These are phyloP conservation scores for Schrenkiella parvula DNA, from an alignment of 345 rosid species.

Conservation along the genomic window DNA sequence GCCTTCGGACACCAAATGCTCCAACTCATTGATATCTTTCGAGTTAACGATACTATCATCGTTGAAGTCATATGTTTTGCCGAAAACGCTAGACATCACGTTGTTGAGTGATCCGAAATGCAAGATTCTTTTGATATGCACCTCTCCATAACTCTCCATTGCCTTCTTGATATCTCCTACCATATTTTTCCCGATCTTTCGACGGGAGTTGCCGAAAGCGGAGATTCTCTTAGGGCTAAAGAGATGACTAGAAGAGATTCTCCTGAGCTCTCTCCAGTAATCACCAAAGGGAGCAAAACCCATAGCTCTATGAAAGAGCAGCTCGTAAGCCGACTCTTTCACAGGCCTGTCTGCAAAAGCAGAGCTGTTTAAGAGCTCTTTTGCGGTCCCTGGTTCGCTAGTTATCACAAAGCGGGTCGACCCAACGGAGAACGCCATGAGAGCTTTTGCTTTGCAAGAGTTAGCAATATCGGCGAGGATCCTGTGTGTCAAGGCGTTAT, in stretches of 20 bases:
- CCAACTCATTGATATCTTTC: slow-evolving; percentile 33
- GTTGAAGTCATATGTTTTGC: slow-evolving; percentile 38
- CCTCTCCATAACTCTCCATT: slow-evolving; percentile 29
- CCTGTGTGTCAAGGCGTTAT: slow-evolving; percentile 49
- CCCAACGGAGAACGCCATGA: slow-evolving; percentile 83
- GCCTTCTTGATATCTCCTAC: slow-evolving; percentile 28
- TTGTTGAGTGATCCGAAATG: slow-evolving; percentile 48
- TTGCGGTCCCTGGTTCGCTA: slow-evolving; percentile 62
- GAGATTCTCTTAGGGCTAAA: slow-evolving; percentile 47
- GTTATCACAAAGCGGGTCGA: slow-evolving; percentile 62
- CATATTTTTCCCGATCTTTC: slow-evolving; percentile 34
- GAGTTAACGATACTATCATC: slow-evolving; percentile 1
- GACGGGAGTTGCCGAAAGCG: slow-evolving; percentile 33
- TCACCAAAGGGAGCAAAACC: slow-evolving; percentile 83
- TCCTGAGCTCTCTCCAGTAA: slow-evolving; percentile 79
- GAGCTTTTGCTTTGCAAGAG: slow-evolving; percentile 35
- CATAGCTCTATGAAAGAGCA: slow-evolving; percentile 76
- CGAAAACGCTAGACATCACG: slow-evolving; percentile 51
- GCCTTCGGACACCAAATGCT: slow-evolving; percentile 46
- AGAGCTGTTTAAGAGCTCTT: slow-evolving; percentile 65
- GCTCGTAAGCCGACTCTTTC: slow-evolving; percentile 83
- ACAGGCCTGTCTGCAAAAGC: slow-evolving; percentile 81
- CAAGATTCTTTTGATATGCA: slow-evolving; percentile 34
- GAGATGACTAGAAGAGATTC: slow-evolving; percentile 64
- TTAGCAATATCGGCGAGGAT: slow-evolving; percentile 42